A percentile compares a stretch with the other conserved stretches of the same genome.
These are phyloP conservation scores for Tetrapisispora arboricola DNA, from an alignment of 805 yeast species.

Conservation along the genomic window DNA sequence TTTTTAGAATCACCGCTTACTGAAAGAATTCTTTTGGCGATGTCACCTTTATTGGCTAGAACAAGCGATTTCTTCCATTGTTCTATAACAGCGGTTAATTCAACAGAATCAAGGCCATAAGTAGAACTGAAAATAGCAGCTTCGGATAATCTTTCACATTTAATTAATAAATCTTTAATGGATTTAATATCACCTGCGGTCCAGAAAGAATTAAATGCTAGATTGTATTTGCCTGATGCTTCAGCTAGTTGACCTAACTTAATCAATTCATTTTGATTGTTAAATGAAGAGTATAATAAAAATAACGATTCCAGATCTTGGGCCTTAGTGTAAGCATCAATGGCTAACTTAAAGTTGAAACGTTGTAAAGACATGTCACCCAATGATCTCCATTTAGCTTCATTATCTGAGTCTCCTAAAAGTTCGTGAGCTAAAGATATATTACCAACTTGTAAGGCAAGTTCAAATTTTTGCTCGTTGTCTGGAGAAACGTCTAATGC, in stretches of 20 bases:
- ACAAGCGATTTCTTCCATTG: slow-evolving; percentile 59
- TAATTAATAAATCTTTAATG: slow-evolving; percentile 55
- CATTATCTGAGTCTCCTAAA: slow-evolving; percentile 42
- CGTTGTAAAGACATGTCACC: slow-evolving; percentile 77
- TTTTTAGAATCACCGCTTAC: slow-evolving; percentile 21
- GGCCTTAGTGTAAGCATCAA: slow-evolving; percentile 67
- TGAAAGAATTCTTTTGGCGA: slow-evolving; percentile 56
- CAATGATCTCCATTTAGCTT: slow-evolving; percentile 78
- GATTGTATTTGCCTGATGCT: slow-evolving; percentile 68
- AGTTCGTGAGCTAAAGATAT: slow-evolving; percentile 62
- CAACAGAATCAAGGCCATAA: slow-evolving; percentile 42
- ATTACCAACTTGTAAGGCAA: slow-evolving; percentile 69
- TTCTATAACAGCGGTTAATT: slow-evolving; percentile 37
- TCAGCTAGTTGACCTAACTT: slow-evolving; percentile 59
- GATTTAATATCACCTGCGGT: slow-evolving; percentile 56
- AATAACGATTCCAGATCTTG: slow-evolving; percentile 74
- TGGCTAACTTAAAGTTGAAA: slow-evolving; percentile 77
- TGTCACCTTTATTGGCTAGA: slow-evolving; percentile 40
- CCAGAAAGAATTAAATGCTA: slow-evolving; percentile 92
- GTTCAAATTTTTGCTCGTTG: slow-evolving; percentile 81
- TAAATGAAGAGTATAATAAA: slow-evolving; percentile 72
- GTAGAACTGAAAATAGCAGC: slow-evolving; percentile 74
- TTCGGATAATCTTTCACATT: slow-evolving; percentile 66
- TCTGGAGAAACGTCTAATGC: slow-evolving; percentile 80
- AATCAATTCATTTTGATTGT: slow-evolving; percentile 49